Percentiles rank a stretch among this genome's conserved stretches.
Conservation (phyloP, 331 rosid species). For the Pyrus hybrid region DNA sequence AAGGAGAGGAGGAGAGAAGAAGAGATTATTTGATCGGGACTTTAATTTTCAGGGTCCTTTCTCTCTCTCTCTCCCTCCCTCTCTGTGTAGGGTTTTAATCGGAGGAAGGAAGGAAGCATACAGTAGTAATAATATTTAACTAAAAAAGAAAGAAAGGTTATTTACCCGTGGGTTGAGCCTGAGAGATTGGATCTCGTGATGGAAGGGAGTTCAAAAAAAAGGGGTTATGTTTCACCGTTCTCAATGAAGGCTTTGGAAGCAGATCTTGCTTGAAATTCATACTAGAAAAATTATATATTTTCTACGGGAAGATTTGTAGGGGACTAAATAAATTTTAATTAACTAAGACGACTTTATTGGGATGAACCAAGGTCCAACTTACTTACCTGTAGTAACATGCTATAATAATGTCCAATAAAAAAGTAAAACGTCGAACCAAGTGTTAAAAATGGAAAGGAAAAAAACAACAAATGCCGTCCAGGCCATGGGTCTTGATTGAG, state of each 20-base stretch:
- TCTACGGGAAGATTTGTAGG: not conserved
- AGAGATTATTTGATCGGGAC: not conserved
- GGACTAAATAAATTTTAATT: not conserved
- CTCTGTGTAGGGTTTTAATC: not conserved
- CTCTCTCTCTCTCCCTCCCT: no score
- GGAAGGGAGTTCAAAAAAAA: slow-evolving; percentile 19
- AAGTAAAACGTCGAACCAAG: not conserved
- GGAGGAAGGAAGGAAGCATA: not conserved
- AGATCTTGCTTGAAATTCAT: slow-evolving; percentile 36
- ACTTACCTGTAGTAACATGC: not conserved
- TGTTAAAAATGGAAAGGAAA: not conserved
- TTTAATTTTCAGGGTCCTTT: not conserved
- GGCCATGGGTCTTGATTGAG: not conserved
- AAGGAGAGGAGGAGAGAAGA: not conserved
- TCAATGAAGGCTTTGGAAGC: slow-evolving; percentile 21
- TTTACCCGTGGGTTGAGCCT: slow-evolving; percentile 26
- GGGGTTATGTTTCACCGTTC: slow-evolving; percentile 25
- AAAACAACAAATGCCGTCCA: not conserved
- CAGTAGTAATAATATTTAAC: not conserved
- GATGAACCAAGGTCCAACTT: not conserved
- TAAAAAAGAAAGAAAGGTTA: not conserved
- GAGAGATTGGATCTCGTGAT: slow-evolving; percentile 50
- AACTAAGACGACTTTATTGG: not conserved
- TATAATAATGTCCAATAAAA: not conserved
- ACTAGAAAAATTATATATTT: not conserved